Conservation (phyloP, 2,329 filamentous ascomycete species). For the Thielaviopsis populi region DNA sequence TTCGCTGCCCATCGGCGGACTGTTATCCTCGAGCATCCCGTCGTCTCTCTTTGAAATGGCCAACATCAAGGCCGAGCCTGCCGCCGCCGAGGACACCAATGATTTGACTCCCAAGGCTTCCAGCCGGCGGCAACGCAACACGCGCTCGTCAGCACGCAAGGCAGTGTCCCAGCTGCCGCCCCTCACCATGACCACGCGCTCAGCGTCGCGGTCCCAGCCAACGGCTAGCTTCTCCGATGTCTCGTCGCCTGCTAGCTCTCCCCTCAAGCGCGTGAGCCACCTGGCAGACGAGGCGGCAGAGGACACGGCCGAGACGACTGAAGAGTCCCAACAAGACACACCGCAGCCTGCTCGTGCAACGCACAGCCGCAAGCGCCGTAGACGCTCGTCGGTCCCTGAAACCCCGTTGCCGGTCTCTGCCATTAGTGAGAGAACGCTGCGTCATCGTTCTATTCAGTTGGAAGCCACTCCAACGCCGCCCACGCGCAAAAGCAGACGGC, state of each 20-base stretch:
- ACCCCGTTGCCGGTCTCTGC: not conserved
- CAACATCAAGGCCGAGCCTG: not conserved
- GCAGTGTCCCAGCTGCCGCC: slow-evolving; percentile 7
- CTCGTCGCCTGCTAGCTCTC: slow-evolving; percentile 6
- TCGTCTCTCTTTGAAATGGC: slow-evolving; percentile 7
- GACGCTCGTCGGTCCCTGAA: not conserved
- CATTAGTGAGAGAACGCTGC: not conserved
- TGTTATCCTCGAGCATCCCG: not conserved
- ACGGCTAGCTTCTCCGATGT: not conserved
- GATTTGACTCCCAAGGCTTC: not conserved
- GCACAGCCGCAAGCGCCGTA: not conserved
- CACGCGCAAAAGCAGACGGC: slow-evolving; percentile 5
- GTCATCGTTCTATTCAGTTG: not conserved
- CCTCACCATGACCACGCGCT: slow-evolving; percentile 14
- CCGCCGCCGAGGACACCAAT: not conserved
- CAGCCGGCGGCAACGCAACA: not conserved
- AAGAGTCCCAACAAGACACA: not conserved
- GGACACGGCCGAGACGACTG: not conserved
- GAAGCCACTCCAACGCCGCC: slow-evolving; percentile 4
- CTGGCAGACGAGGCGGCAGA: not conserved
- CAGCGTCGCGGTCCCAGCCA: slow-evolving; percentile 2
- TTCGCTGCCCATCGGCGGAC: not conserved
- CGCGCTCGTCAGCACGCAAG: not conserved
- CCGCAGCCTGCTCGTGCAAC: not conserved
- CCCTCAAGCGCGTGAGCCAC: slow-evolving; percentile 6